A percentile compares a stretch with the other conserved stretches of the same genome.
phyloP scores from a whole-genome alignment of 1,139 yeast genomes.

The Hansenula lynferdii region DNA sequence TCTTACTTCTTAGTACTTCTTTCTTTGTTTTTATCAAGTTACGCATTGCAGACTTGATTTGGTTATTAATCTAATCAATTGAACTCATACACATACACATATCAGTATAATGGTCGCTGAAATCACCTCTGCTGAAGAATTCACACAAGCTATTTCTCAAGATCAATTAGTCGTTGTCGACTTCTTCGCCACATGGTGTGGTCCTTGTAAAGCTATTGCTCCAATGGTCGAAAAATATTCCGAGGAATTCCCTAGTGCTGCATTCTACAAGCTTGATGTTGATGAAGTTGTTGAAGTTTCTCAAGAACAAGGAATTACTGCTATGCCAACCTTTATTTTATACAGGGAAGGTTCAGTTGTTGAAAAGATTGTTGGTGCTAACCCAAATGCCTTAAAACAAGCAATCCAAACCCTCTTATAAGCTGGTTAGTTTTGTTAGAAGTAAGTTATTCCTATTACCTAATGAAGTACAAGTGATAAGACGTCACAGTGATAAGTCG shows the following conservation, averaged over 20 bases:
- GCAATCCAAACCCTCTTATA: slow-evolving; percentile 55
- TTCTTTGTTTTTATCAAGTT: too few species aligned
- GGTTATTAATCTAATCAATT: not conserved
- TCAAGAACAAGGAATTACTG: slow-evolving; percentile 63
- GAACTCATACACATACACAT: not conserved
- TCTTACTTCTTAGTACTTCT: too few species aligned
- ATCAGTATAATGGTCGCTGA: slow-evolving; percentile 31
- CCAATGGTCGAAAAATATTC: slow-evolving; percentile 82
- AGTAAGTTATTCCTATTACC: too few species aligned
- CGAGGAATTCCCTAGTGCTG: slow-evolving; percentile 48
- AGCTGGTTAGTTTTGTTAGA: slow-evolving; percentile 8
- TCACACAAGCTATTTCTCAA: slow-evolving; percentile 50
- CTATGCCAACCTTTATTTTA: slow-evolving; percentile 88
- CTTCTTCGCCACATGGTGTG: slow-evolving; percentile 96
- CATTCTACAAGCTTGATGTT: slow-evolving; percentile 81
- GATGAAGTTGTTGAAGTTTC: slow-evolving; percentile 76
- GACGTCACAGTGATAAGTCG: too few species aligned
- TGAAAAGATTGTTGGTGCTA: slow-evolving; percentile 79
- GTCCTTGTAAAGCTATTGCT: slow-evolving; percentile 94
- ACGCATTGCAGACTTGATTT: too few species aligned
- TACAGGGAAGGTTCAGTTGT: slow-evolving; percentile 72
- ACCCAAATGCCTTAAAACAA: slow-evolving; percentile 75
- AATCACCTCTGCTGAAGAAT: slow-evolving; percentile 51
- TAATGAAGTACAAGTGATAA: too few species aligned
- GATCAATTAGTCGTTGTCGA: slow-evolving; percentile 80